Conservation (phyloP, 2,329 filamentous ascomycete species). For the Aspergillus tamarii region DNA sequence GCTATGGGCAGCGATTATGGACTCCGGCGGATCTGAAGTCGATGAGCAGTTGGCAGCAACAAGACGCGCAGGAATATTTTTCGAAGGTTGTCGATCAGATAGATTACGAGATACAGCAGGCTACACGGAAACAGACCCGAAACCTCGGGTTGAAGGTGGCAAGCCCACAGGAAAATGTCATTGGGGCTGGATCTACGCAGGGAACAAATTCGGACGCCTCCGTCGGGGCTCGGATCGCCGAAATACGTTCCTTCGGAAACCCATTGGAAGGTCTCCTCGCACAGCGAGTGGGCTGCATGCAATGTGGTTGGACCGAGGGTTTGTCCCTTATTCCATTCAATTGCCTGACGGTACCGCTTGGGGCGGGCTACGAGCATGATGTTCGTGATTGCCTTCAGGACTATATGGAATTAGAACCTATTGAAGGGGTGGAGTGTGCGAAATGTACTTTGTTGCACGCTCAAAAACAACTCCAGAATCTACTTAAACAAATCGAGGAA, state of each 20-base stretch:
- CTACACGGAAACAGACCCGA: constrained; percentile 48
- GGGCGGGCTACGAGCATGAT: constrained; percentile 66
- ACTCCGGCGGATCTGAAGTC: constrained; percentile 80
- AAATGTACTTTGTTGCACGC: constrained; percentile 79
- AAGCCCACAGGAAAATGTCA: constrained; percentile 37
- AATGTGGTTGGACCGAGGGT: constrained; percentile 84
- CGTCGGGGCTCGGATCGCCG: constrained; percentile 17
- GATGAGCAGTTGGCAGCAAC: constrained; percentile 94
- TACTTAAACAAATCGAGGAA: constrained; percentile 47
- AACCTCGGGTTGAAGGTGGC: constrained; percentile 46
- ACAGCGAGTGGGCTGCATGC: constrained; percentile 83
- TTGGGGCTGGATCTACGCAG: constrained; percentile 27
- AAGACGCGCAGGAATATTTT: constrained; percentile 97
- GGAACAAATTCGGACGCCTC: constrained; percentile 18
- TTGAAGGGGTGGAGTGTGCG: constrained; percentile 86
- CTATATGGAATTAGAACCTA: constrained; percentile 81
- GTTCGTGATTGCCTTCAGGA: constrained; percentile 79
- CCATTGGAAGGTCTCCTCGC: constrained; percentile 86
- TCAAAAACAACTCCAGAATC: constrained; percentile 55
- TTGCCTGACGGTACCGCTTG: constrained; percentile 84
- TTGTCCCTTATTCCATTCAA: constrained; percentile 92
- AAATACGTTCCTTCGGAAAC: constrained; percentile 57
- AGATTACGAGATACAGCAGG: constrained; percentile 71
- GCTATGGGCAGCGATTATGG: constrained; percentile 79
- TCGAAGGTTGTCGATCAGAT: constrained; percentile 85